phyloP scores from a whole-genome alignment of 176 grass and related monocot genomes.

The Triticum monococcum region DNA sequence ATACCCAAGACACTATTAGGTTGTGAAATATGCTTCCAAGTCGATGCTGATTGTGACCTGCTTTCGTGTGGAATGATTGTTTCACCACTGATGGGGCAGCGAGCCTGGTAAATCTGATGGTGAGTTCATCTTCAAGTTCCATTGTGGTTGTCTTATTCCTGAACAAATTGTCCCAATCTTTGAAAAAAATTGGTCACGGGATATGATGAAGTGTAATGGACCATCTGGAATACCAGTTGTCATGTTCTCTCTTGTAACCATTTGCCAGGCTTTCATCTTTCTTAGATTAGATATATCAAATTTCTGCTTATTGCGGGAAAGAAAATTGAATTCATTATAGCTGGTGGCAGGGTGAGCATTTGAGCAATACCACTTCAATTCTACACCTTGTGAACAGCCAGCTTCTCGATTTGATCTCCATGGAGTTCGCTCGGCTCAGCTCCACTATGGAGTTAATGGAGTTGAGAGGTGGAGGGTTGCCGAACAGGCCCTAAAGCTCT shows the following conservation, averaged over 20 bases:
- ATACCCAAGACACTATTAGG: slow-evolving; percentile 44
- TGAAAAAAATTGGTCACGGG: neutral
- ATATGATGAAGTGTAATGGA: neutral
- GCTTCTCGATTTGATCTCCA: no score
- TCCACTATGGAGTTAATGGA: no score
- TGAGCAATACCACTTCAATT: slow-evolving; percentile 26
- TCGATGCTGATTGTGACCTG: slow-evolving; percentile 58
- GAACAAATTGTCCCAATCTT: neutral
- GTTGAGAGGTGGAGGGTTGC: no score
- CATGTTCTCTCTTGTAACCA: neutral
- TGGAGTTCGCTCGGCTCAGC: no score
- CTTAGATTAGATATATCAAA: slow-evolving; percentile 19
- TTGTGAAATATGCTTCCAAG: slow-evolving; percentile 72
- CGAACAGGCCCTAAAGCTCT: no score
- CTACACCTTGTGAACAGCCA: slow-evolving; percentile 2
- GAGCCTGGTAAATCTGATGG: slow-evolving; percentile 69
- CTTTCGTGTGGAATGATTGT: slow-evolving; percentile 78
- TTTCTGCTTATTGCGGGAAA: slow-evolving; percentile 45
- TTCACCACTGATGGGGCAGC: slow-evolving; percentile 82
- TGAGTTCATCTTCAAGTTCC: slow-evolving; percentile 30
- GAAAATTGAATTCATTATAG: slow-evolving; percentile 76
- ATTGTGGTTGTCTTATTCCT: neutral
- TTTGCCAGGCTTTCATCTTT: neutral
- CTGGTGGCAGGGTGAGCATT: slow-evolving; percentile 54
- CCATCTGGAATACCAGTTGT: neutral